Percentiles rank a stretch among this genome's conserved stretches.
Evolutionary conservation across 2,329 filamentous ascomycete species (phyloP).

Genomic region (Colletotrichum sp.): DNA sequence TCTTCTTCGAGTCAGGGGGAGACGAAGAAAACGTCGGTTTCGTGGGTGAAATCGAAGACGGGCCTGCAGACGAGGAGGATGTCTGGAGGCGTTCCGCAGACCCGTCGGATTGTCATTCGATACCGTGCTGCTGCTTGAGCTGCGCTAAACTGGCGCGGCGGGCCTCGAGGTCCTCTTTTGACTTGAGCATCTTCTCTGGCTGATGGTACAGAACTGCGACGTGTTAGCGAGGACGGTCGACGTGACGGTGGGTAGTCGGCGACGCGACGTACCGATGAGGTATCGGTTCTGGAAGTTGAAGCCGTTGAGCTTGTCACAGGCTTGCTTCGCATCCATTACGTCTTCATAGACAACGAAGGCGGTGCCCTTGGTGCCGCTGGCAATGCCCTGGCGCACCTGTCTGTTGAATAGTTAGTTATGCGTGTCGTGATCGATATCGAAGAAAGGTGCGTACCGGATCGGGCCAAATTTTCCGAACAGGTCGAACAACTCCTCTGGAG

Average conservation of each 20-base stretch:
- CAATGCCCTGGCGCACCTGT: conserved; percentile 98
- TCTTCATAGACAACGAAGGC: conserved; percentile 99
- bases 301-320: conserved; percentile 99
- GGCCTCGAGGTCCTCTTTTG: conserved; percentile 91
- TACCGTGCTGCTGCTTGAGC: conserved; percentile 96
- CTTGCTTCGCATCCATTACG: conserved; percentile 97
- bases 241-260: neutral
- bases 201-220: conserved; percentile 66
- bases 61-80: conserved; percentile 61
- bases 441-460: conserved; percentile 73
- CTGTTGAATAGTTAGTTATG: conserved; percentile 50
- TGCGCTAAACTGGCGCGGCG: conserved; percentile 97
- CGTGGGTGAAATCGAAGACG: conserved; percentile 55
- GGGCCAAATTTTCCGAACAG: conserved; percentile 98
- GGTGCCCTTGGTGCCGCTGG: conserved; percentile 96
- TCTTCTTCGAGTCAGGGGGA: conserved; percentile 42
- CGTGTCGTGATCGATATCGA: neutral
- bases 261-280: conserved; percentile 79
- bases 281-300: conserved; percentile 99
- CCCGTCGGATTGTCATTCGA: conserved; percentile 92
- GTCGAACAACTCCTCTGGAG: conserved; percentile 96
- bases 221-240: neutral
- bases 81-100: conserved; percentile 56
- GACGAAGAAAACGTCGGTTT: conserved; percentile 33
- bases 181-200: conserved; percentile 74